Base-by-base conservation (phyloP, 805 yeast species). In the Zygosaccharomyces siamensis region DNA sequence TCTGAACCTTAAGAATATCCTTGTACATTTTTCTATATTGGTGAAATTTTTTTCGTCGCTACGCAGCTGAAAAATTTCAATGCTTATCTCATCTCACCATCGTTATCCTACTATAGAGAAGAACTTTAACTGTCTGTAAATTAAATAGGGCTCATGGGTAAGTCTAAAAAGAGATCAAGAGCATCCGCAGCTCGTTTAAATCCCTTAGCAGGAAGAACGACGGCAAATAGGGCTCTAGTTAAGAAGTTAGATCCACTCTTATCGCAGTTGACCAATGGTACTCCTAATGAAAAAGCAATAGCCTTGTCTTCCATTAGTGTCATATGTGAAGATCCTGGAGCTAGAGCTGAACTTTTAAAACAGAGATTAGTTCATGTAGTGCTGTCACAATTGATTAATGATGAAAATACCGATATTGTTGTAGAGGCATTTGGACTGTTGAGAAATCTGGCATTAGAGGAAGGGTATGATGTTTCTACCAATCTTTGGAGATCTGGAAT, bases 381-480 rank as follows among this genome's bases (percentile, higher is more conserved):
- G 0, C 55, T 89, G 67, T 81, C 82, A 20, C 81, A 82, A 50
- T 73, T 83, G 27, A 66, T 90, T 20, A 78, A 77, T 39, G 96
- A 88, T 62, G 62, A 75, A 18, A 76, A 83, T 54, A 83, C 81
- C 48, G 96, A 89, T 56, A 79, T 88, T 39, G 84, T 86, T 16
- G 85, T 86, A 18, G 95, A 86, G 58, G 75, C 92, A 1, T 83
- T 80, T 57, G 97, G 96, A 1, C 71, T 92, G 21, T 69, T 93
- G 53, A 77, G 96, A 63, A 89, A 86, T 61, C 62, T 92, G 48
- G 83, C 85, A 2, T 73, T 88, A 46, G 96, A 88, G 61, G 96
- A 89, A 67, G 97, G 97, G 18, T 83, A 87, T 57, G 95, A 88
- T 54, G 77, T 88, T 32, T 80, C 89, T 24, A 77, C 79, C 18